These are phyloP conservation scores for Lenzites betulinus DNA, from an alignment of 768 basidiomycete genomes.

Conservation along the genomic window DNA sequence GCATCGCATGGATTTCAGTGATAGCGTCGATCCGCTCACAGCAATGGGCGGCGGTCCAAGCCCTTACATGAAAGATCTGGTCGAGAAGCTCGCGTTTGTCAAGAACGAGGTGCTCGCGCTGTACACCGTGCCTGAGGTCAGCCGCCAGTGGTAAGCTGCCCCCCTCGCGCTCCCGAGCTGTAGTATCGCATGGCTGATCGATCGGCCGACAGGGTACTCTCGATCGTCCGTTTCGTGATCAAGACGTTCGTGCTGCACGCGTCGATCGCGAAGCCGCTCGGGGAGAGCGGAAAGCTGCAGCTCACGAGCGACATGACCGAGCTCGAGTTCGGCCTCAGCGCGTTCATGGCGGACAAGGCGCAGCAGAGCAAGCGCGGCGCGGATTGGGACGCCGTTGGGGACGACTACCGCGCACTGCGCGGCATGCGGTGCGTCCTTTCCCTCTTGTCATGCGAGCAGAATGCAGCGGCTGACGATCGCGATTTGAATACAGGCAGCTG, in stretches of 20 bases:
- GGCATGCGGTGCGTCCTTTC: slow-evolving; percentile 68
- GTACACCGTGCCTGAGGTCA: slow-evolving; percentile 72
- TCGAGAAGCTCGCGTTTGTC: slow-evolving; percentile 83
- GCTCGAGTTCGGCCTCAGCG: slow-evolving; percentile 88
- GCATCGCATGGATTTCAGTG: slow-evolving; percentile 83
- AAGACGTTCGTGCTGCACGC: slow-evolving; percentile 89
- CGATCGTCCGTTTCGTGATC: slow-evolving; percentile 78
- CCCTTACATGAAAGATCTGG: slow-evolving; percentile 89
- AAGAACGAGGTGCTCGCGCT: slow-evolving; percentile 74
- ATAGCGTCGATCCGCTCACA: slow-evolving; percentile 60
- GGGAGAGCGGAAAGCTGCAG: slow-evolving; percentile 92
- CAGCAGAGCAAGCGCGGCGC: slow-evolving; percentile 60
- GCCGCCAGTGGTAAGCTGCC: slow-evolving; percentile 69
- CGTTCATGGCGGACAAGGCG: slow-evolving; percentile 61
- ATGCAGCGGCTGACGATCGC: not conserved
- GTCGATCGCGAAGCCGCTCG: slow-evolving; percentile 89
- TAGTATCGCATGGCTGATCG: not conserved
- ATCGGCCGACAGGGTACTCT: slow-evolving; percentile 22
- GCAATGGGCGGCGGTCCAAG: slow-evolving; percentile 66
- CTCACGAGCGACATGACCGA: slow-evolving; percentile 96
- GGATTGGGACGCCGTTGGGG: slow-evolving; percentile 75
- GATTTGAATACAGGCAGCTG: slow-evolving; percentile 58
- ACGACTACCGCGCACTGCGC: slow-evolving; percentile 83
- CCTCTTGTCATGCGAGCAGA: not conserved
- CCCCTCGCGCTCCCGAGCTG: no score